Percentiles rank a stretch among this genome's conserved stretches.
phyloP scores from a whole-genome alignment of 2,329 filamentous ascomycete species.

The Diaporthe sp. region DNA sequence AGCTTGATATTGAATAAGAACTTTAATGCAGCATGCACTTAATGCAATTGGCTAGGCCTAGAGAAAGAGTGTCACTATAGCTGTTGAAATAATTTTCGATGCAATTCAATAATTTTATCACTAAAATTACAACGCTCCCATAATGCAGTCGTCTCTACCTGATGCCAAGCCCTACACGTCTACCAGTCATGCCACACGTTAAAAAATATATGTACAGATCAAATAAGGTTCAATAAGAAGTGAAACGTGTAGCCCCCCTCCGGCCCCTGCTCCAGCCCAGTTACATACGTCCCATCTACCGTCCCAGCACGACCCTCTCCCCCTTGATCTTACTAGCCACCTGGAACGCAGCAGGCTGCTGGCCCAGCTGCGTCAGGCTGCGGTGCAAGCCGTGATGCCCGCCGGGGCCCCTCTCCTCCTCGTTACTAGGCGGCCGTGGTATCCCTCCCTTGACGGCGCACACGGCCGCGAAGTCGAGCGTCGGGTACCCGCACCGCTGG shows the following conservation, averaged over 20 bases:
- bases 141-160: constrained; percentile 16
- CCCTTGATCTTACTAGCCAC: constrained; percentile 34
- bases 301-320: constrained; percentile 24
- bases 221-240: neutral
- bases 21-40: too few relatives aligned
- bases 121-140: constrained; percentile 9
- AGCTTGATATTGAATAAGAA: too few relatives aligned
- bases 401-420: neutral
- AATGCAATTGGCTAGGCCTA: too few relatives aligned
- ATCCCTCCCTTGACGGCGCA: constrained; percentile 28
- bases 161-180: neutral
- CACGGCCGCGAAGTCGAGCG: constrained; percentile 31
- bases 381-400: constrained; percentile 12
- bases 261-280: neutral
- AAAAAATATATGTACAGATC: constrained; percentile 1
- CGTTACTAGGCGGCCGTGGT: neutral
- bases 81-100: too few relatives aligned
- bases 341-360: constrained; percentile 25
- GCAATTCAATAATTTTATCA: neutral
- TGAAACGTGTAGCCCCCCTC: neutral
- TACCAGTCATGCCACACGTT: neutral
- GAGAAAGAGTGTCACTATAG: too few relatives aligned
- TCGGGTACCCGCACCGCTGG: constrained; percentile 30
- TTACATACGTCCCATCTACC: neutral
- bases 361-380: constrained; percentile 28